These are phyloP conservation scores for Cutaneotrichosporon cavernicola DNA, from an alignment of 1,284 basidiomycete genomes.

Conservation along the genomic window DNA sequence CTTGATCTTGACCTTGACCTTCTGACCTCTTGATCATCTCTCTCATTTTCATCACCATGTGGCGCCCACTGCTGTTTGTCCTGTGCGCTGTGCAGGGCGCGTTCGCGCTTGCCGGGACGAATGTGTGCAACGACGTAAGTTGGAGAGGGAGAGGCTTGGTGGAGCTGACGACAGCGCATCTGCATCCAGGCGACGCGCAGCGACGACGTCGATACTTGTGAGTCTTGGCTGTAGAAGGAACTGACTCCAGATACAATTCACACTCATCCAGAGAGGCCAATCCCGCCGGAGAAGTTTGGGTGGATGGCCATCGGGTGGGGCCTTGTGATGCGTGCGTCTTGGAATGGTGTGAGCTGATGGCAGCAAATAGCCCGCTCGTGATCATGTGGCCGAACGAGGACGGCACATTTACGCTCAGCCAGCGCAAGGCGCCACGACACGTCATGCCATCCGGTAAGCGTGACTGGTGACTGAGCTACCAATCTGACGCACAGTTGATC, in stretches of 20 bases:
- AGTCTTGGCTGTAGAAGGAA: neutral
- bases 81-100: neutral
- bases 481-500: constrained; percentile 26
- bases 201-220: constrained; percentile 17
- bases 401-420: constrained; percentile 61
- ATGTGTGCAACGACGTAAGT: constrained; percentile 7
- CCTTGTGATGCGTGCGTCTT: constrained; percentile 21
- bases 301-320: constrained; percentile 22
- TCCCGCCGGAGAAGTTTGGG: constrained; percentile 14
- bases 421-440: constrained; percentile 58
- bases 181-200: constrained; percentile 13
- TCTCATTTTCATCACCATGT: constrained; percentile 5
- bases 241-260: constrained; percentile 6
- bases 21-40: neutral
- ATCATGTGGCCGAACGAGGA: constrained; percentile 65
- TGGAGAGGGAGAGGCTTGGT: no score
- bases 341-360: neutral
- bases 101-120: constrained; percentile 6
- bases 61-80: constrained; percentile 8
- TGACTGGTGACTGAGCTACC: neutral
- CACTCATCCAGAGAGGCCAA: neutral
- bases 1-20: neutral
- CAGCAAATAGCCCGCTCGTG: constrained; percentile 60
- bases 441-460: constrained; percentile 56
- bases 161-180: constrained; percentile 14